A percentile compares a stretch with the other conserved stretches of the same genome.
Conservation (phyloP, 192 early-diverging fungal genomes). For the Coemansia sp. region DNA sequence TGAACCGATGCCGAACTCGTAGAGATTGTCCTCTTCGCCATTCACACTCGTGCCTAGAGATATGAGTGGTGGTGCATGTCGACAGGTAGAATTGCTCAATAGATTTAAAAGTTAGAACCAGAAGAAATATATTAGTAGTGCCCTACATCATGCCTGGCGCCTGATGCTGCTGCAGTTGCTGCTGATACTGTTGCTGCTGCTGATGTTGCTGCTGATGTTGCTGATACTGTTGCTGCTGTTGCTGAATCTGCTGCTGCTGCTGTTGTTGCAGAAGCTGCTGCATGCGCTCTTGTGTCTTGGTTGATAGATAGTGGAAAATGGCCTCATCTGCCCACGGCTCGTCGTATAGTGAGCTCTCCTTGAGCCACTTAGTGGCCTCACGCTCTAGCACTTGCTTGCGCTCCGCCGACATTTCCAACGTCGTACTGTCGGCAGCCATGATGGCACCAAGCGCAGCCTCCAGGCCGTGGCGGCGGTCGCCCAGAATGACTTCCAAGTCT, state of each 20-base stretch:
- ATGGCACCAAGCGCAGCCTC: constrained; percentile 50
- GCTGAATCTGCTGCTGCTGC: constrained; percentile 32
- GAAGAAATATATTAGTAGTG: neutral
- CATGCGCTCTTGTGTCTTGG: constrained; percentile 61
- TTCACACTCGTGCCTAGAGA: neutral
- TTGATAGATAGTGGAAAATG: constrained; percentile 85
- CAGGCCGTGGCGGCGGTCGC: constrained; percentile 47
- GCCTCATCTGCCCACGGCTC: constrained; percentile 84
- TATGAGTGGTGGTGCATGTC: neutral
- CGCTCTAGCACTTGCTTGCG: constrained; percentile 32
- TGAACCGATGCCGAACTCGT: neutral
- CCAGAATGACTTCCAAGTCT: constrained; percentile 80
- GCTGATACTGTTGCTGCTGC: constrained; percentile 4
- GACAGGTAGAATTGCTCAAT: neutral
- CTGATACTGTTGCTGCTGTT: constrained; percentile 13
- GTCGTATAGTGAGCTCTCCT: constrained; percentile 52
- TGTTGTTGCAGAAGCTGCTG: constrained; percentile 53
- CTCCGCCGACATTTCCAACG: constrained; percentile 35
- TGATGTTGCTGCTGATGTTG: neutral
- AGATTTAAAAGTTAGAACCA: neutral
- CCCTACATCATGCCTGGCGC: constrained; percentile 14
- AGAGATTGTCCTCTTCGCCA: neutral
- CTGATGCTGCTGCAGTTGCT: constrained; percentile 13
- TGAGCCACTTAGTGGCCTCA: constrained; percentile 52
- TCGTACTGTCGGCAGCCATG: constrained; percentile 37